These are phyloP conservation scores for Ziziphus jujuba DNA, from an alignment of 306 rosid species.

Conservation along the genomic window DNA sequence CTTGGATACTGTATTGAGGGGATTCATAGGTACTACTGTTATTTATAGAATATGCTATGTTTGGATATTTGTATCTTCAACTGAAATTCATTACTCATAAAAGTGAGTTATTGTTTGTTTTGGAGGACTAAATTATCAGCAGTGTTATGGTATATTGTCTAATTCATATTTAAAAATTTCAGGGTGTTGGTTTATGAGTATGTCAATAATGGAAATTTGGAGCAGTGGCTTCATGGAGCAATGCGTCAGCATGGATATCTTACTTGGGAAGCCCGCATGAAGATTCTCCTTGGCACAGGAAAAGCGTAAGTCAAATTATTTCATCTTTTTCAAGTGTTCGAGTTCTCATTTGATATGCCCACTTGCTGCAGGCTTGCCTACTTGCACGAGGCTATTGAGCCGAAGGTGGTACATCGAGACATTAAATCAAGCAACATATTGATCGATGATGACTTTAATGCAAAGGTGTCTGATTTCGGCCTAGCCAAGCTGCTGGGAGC, in stretches of 20 bases:
- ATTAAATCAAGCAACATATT: conserved; percentile 91
- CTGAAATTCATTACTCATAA: not conserved
- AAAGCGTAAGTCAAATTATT: conserved; percentile 71
- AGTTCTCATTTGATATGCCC: conserved; percentile 28
- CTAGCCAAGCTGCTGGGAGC: conserved; percentile 91
- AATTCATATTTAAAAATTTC: conserved; percentile 28
- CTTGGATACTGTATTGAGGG: conserved; percentile 91
- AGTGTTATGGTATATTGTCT: not conserved
- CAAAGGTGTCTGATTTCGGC: conserved; percentile 96
- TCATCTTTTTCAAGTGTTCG: conserved; percentile 18
- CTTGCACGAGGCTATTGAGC: conserved; percentile 94
- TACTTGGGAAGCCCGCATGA: conserved; percentile 95
- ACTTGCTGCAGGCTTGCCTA: conserved; percentile 72
- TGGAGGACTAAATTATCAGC: not conserved
- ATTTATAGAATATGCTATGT: conserved; percentile 12
- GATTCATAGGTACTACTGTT: conserved; percentile 62
- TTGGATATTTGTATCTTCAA: conserved; percentile 7
- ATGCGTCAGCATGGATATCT: conserved; percentile 95
- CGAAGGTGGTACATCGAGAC: conserved; percentile 90
- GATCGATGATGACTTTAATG: conserved; percentile 84
- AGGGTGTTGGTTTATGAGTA: conserved; percentile 91
- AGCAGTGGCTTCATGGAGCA: conserved; percentile 97
- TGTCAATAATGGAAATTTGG: conserved; percentile 91
- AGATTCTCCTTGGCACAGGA: conserved; percentile 90
- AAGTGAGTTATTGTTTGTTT: not conserved